Base-by-base conservation (phyloP, 495 filamentous ascomycete species). In the Amphirosellinia nigrospora region DNA sequence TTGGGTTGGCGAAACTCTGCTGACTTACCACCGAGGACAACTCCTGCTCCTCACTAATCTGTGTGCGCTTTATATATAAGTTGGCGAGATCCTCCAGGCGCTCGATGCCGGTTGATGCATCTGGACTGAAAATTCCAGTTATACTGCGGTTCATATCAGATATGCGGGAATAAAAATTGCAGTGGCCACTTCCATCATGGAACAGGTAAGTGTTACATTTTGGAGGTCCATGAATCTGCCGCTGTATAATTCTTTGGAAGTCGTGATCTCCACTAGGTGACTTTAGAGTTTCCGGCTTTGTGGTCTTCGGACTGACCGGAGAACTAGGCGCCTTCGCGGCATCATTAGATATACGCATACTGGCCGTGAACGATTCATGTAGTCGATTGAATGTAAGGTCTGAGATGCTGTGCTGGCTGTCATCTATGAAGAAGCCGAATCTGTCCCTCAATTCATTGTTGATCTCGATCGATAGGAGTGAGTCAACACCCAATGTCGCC, bases 151-250 rank as follows among this genome's bases (percentile, higher is more conserved):
- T 73, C 60, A 63, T 48, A 41, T 63, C 21, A 4, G 41, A 43
- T 26, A 63, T 21, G 78, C 59, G 64, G 0, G 75, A 66, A 69
- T 87, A 87, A 7, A 80, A 79, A 19, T 74, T 73, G 10, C 82
- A 79, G n/a, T 84, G 82, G 4, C 89, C 89, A 34, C 83, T 85
- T 13, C 89, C 89, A 69, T 90, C 89, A 48, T 63, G 60, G 28
- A 90, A 77, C 19, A 90, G 80, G 74, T 88, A 69, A 13, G 89
- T 71, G 36, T 75, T 85, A 70, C 82, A 83, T 21, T 72, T 80
- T 13, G 78, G 71, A 28, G 74, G 78, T 73, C 82, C 83, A 0
- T 82, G 70, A 4, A 83, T 78, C 16, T 69, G 67, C 19, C 45
- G 39, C 21, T 69, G 67, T 83, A 78, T 3, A 3, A 26, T 32